Evolutionary conservation across 352 stramenopile genomes (phyloP).

Genomic region (Globisporangium paddicum): DNA sequence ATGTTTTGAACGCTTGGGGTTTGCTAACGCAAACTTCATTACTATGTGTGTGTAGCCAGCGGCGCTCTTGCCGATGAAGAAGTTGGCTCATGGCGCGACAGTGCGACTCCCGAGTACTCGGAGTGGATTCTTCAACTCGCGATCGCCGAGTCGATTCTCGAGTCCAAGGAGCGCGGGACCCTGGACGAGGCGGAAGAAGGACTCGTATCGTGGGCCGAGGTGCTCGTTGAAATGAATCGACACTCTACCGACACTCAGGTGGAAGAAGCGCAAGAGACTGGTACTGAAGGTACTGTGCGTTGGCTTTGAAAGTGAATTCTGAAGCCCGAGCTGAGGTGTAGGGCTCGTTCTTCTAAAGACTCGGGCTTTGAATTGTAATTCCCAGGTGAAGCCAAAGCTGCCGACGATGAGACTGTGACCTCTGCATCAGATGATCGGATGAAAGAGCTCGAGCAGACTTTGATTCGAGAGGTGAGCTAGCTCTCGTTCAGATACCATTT

Average conservation of each 20-base stretch:
- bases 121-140: slow-evolving; percentile 69
- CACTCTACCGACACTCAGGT: background rate
- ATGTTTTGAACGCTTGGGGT: too few relatives aligned
- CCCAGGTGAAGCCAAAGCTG: slow-evolving; percentile 1
- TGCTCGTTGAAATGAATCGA: slow-evolving; percentile 49
- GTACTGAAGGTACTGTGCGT: background rate
- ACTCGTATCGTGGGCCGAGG: slow-evolving; percentile 59
- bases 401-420: background rate
- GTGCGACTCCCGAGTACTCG: slow-evolving; percentile 16
- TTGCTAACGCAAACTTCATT: background rate
- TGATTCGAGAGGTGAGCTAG: slow-evolving; percentile 53
- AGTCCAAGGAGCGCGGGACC: slow-evolving; percentile 46
- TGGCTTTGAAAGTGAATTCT: background rate
- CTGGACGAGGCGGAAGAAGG: slow-evolving; percentile 50
- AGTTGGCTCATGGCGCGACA: background rate
- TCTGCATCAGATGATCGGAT: slow-evolving; percentile 15
- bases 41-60: slow-evolving; percentile 5
- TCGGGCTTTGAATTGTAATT: background rate
- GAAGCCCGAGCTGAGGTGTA: background rate
- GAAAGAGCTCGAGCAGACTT: slow-evolving; percentile 43
- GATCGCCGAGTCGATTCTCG: slow-evolving; percentile 63
- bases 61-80: background rate
- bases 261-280: background rate
- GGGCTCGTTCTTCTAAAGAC: background rate
- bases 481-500: too few relatives aligned